Evolutionary conservation across 2,329 filamentous ascomycete genomes (phyloP), one percentile per base, ranked within the genome.

Genomic region (Bipolaris gigantea): DNA sequence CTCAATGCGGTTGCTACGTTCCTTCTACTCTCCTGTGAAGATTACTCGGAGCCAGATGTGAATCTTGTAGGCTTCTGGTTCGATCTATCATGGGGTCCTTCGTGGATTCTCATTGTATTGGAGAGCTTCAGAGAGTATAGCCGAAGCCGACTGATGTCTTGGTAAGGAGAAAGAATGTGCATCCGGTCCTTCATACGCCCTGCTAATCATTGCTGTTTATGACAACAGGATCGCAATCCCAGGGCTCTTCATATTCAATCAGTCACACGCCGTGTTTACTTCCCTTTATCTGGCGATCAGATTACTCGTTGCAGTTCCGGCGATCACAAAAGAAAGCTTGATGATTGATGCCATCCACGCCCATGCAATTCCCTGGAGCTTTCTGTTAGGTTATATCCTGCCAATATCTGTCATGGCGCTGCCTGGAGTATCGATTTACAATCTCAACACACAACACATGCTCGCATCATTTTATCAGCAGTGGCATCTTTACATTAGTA

Each of bases 91-190:
- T 44, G 42, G 42, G 18, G 42, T 34, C 6, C 42, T 34, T 44
- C 42, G n/a, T 44, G 42, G 42, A 15, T 44, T 7, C n/a, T 44
- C 16, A 44, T 44, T 16, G 42, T 44, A 21, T 34, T 44, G 13
- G 42, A 44, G 16, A 44, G 42, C 11, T 34, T 44, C n/a, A 44
- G 42, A n/a, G 42, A 44, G 19, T 44, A 44, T 30, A 44, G 42
- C 11, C 27, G 6, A 33, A 44, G 18, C 18, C 18, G 42, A n/a
- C 15, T 44, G 30, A 44, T 44, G 42, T 44, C 42, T n/a, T 44
- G 42, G 42, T 44, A 44, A 33, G 42, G 9, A 8, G 16, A 15
- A 23, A 44, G 30, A 34, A 11, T 21, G 30, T 11, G 42, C 11
- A 23, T 4, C 2, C 9, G 11, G 0, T 9, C 4, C 13, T 21